Evolutionary conservation across 768 basidiomycete species (phyloP).

Genomic region (Kondoa subrosea): DNA sequence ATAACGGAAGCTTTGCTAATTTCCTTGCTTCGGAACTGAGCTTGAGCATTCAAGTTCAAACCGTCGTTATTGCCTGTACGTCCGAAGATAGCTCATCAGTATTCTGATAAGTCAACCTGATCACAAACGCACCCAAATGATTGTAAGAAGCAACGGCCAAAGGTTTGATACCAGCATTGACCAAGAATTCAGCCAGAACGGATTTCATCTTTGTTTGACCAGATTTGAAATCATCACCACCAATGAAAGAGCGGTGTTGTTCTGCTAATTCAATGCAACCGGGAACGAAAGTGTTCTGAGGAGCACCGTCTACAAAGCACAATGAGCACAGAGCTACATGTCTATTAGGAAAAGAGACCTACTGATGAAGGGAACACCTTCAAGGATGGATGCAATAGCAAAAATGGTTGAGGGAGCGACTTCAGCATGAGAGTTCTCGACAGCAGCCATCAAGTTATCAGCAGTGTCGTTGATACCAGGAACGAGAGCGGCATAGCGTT

Average conservation of each 20-base stretch:
- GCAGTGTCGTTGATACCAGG: slow-evolving; percentile 90
- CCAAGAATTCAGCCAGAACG: slow-evolving; percentile 92
- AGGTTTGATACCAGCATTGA: slow-evolving; percentile 96
- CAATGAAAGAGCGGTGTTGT: slow-evolving; percentile 75
- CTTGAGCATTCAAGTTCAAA: slow-evolving; percentile 69
- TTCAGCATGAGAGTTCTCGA: slow-evolving; percentile 71
- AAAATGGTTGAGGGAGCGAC: slow-evolving; percentile 94
- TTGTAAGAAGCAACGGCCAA: slow-evolving; percentile 95
- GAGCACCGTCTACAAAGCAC: slow-evolving; percentile 54
- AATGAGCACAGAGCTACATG: background rate
- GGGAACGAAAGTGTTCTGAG: slow-evolving; percentile 97
- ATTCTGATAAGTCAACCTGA: no score
- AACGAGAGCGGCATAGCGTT: slow-evolving; percentile 89
- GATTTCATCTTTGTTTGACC: slow-evolving; percentile 59
- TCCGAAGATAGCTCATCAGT: no score
- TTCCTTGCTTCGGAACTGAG: slow-evolving; percentile 95
- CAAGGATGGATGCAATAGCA: slow-evolving; percentile 86
- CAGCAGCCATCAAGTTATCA: slow-evolving; percentile 61
- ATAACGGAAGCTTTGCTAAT: slow-evolving; percentile 94
- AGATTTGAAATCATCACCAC: slow-evolving; percentile 88
- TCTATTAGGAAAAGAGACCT: background rate
- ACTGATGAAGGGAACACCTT: slow-evolving; percentile 72
- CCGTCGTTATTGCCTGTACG: slow-evolving; percentile 99
- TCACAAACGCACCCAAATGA: no score
- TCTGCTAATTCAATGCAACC: slow-evolving; percentile 87